Conservation (phyloP, 257 asterid genomes). For the Jacaranda copaia region DNA sequence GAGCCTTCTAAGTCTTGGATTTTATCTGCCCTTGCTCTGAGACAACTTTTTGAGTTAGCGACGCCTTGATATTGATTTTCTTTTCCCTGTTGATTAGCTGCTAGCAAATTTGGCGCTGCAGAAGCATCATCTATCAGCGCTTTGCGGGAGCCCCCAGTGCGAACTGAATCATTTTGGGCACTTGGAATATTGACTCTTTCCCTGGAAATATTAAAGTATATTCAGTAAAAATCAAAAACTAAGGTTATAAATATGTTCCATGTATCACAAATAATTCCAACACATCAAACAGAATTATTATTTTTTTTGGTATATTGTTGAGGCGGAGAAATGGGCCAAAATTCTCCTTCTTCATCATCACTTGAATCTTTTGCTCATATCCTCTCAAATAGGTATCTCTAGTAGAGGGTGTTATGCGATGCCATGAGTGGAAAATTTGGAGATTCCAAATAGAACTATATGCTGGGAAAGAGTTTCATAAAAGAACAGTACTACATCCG, state of each 20-base stretch:
- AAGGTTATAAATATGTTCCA: neutral
- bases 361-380: neutral
- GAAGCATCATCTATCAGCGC: neutral
- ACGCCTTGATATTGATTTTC: constrained; percentile 35
- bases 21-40: constrained; percentile 22
- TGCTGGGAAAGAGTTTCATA: neutral
- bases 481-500: neutral
- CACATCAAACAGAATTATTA: neutral
- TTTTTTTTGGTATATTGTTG: too few species aligned
- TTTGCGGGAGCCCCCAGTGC: constrained; percentile 18
- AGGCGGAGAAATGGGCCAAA: too few species aligned
- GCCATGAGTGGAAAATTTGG: neutral
- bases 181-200: constrained; percentile 43
- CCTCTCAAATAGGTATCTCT: neutral
- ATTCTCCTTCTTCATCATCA: neutral
- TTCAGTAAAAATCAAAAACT: neutral
- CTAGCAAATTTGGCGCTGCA: constrained; percentile 18
- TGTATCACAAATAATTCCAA: neutral
- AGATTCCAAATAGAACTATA: neutral
- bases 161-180: constrained; percentile 33
- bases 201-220: constrained; percentile 44
- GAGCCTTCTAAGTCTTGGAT: constrained; percentile 35
- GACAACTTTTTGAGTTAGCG: constrained; percentile 30
- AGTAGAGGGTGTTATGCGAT: neutral
- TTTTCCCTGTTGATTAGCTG: constrained; percentile 35